Percentiles rank a stretch among this genome's conserved stretches.
These are phyloP conservation scores for Phyllosticta citribraziliensis DNA, from an alignment of 2,329 filamentous ascomycete genomes.

Conservation along the genomic window DNA sequence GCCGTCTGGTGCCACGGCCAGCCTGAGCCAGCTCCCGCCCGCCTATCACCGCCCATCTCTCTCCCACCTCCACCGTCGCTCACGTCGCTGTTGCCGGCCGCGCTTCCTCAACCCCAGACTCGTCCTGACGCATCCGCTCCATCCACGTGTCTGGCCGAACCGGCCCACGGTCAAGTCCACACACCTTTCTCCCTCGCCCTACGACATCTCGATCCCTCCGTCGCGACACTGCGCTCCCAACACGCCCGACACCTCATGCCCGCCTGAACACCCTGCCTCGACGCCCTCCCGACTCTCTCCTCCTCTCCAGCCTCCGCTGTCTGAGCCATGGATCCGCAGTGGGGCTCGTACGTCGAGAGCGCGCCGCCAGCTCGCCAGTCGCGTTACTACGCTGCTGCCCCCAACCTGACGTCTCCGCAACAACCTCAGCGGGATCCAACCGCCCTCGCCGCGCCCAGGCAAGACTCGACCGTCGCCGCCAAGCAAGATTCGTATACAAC, in stretches of 20 bases:
- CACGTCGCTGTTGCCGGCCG: conserved; percentile 4
- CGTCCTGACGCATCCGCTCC: conserved; percentile 12
- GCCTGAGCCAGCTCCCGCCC: background rate
- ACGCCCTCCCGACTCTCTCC: conserved; percentile 7
- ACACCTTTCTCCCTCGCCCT: background rate
- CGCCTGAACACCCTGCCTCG: conserved; percentile 3
- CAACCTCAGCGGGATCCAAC: conserved; percentile 23
- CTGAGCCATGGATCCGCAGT: conserved; percentile 11
- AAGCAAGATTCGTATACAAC: conserved; percentile 28
- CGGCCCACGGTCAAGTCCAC: background rate
- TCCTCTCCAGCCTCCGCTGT: conserved; percentile 3
- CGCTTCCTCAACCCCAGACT: conserved; percentile 8
- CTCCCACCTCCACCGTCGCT: background rate
- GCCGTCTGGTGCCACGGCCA: background rate
- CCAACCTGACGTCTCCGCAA: conserved; percentile 22
- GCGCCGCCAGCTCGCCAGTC: conserved; percentile 14
- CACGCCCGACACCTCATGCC: conserved; percentile 4
- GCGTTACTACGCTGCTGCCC: conserved; percentile 23
- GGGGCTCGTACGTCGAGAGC: conserved; percentile 10
- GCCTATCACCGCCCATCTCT: background rate
- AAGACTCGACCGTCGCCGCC: background rate
- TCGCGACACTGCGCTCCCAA: background rate
- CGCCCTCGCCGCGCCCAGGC: conserved; percentile 19
- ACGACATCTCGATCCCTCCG: background rate
- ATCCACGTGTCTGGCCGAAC: conserved; percentile 11